Percentiles rank a stretch among this genome's conserved stretches.
Evolutionary conservation across 1,284 basidiomycete species (phyloP).

Genomic region (Fomitopsis palustris): DNA sequence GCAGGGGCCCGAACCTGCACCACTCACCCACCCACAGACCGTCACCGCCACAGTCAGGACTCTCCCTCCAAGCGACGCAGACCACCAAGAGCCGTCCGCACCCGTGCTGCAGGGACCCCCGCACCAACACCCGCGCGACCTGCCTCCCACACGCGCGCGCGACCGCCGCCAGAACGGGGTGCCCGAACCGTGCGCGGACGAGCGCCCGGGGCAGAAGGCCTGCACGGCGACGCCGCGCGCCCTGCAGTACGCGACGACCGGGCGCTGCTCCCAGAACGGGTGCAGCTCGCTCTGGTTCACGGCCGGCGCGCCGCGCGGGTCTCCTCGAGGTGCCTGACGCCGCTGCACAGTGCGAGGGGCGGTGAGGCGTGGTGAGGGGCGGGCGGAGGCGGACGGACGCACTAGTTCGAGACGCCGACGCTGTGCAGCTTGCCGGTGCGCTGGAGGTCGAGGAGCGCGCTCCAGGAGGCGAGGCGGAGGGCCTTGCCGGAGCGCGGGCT

Average conservation of each 20-base stretch:
- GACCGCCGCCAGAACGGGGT: slow-evolving; percentile 39
- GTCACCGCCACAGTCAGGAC: too few species aligned
- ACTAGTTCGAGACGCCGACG: slow-evolving; percentile 68
- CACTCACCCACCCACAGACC: neutral
- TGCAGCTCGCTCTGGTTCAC: slow-evolving; percentile 88
- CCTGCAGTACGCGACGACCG: slow-evolving; percentile 76
- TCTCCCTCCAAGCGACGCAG: too few species aligned
- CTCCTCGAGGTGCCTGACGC: slow-evolving; percentile 73
- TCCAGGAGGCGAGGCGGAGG: slow-evolving; percentile 42
- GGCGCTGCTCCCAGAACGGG: slow-evolving; percentile 79
- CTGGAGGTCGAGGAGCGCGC: slow-evolving; percentile 39
- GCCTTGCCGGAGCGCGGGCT: slow-evolving; percentile 42
- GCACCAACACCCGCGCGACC: slow-evolving; percentile 58
- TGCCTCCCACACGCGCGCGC: slow-evolving; percentile 43
- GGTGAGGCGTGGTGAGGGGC: too few species aligned
- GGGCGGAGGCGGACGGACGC: slow-evolving; percentile 15
- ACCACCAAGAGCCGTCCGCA: neutral
- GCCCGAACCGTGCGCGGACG: slow-evolving; percentile 40
- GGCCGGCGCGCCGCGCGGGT: slow-evolving; percentile 60
- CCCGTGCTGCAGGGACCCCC: slow-evolving; percentile 66
- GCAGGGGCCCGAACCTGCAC: slow-evolving; percentile 44
- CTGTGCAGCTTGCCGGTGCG: slow-evolving; percentile 48
- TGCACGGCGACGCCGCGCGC: slow-evolving; percentile 68
- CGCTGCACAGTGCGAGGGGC: slow-evolving; percentile 75
- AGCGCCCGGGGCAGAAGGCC: slow-evolving; percentile 61